phyloP scores from a whole-genome alignment of 768 basidiomycete species.

The Lentinula lateritia region DNA sequence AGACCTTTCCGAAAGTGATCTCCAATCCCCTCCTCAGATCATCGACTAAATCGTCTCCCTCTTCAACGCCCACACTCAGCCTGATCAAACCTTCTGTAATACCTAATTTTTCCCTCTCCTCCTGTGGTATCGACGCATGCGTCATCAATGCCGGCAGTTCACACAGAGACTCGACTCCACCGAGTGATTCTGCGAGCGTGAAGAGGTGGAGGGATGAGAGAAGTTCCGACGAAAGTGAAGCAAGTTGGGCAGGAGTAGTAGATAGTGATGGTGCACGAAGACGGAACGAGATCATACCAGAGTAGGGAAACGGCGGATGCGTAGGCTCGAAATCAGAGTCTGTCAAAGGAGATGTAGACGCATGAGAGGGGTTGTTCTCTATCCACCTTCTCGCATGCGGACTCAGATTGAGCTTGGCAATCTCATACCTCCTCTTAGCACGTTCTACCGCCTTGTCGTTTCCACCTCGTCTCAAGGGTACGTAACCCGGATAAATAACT shows the following conservation, averaged over 20 bases:
- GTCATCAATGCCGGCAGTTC: constrained; percentile 90
- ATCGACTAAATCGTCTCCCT: constrained; percentile 70
- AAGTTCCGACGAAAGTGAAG: constrained; percentile 33
- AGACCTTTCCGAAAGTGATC: constrained; percentile 15
- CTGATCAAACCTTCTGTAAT: constrained; percentile 76
- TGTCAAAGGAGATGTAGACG: constrained; percentile 22
- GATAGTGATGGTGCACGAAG: constrained; percentile 34
- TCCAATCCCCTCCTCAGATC: constrained; percentile 68
- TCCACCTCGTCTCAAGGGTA: constrained; percentile 40
- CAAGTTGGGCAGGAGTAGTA: background rate
- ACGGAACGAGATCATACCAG: constrained; percentile 86
- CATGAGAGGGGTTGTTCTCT: constrained; percentile 15
- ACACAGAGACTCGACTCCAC: constrained; percentile 88
- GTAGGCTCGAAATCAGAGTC: constrained; percentile 4
- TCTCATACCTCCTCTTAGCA: constrained; percentile 36
- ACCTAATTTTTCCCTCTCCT: constrained; percentile 62
- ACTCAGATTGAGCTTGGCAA: constrained; percentile 59
- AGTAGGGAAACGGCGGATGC: constrained; percentile 70
- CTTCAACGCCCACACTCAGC: constrained; percentile 86
- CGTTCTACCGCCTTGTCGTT: background rate
- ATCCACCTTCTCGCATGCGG: constrained; percentile 68
- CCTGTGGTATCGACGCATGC: constrained; percentile 70
- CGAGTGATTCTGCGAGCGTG: constrained; percentile 81
- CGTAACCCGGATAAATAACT: constrained; percentile 84
- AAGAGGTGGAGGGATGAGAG: constrained; percentile 62